Evolutionary conservation across 495 filamentous ascomycete genomes (phyloP).

Genomic region (Niebla homalea): DNA sequence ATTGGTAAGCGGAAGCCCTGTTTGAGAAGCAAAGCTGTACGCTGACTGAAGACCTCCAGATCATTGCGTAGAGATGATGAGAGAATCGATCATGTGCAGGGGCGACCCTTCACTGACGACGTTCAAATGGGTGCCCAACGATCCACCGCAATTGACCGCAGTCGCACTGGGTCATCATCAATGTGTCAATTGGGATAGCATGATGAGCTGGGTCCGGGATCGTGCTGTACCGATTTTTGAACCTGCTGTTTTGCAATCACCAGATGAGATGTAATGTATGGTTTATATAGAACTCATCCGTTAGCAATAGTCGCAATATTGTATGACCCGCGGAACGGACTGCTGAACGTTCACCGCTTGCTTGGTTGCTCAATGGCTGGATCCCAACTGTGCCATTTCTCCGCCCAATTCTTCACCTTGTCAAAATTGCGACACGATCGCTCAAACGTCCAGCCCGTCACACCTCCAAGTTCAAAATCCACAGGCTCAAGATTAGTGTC

Average conservation of each 20-base stretch:
- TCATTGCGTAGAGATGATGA: constrained; percentile 14
- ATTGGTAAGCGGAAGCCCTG: background rate
- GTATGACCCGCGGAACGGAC: too few relatives aligned
- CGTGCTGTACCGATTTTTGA: background rate
- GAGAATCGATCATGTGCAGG: constrained; percentile 8
- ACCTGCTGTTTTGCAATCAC: background rate
- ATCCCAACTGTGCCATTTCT: constrained; percentile 1
- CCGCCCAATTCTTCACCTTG: constrained; percentile 5
- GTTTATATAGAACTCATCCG: too few relatives aligned
- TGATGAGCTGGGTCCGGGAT: background rate
- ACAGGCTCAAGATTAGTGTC: constrained; percentile 18
- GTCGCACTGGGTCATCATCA: background rate
- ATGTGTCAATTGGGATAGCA: background rate
- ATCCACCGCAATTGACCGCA: background rate
- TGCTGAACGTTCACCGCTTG: too few relatives aligned
- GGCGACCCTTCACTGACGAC: constrained; percentile 3
- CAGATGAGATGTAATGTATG: background rate
- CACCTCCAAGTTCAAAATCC: constrained; percentile 5
- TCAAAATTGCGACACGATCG: constrained; percentile 8
- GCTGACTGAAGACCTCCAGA: background rate
- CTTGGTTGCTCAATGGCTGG: background rate
- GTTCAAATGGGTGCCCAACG: constrained; percentile 3
- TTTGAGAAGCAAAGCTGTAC: too few relatives aligned
- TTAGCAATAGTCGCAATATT: too few relatives aligned
- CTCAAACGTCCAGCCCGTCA: constrained; percentile 11